Conservation (phyloP, 2,329 filamentous ascomycete genomes). For the Rugonectria rugulosa region DNA sequence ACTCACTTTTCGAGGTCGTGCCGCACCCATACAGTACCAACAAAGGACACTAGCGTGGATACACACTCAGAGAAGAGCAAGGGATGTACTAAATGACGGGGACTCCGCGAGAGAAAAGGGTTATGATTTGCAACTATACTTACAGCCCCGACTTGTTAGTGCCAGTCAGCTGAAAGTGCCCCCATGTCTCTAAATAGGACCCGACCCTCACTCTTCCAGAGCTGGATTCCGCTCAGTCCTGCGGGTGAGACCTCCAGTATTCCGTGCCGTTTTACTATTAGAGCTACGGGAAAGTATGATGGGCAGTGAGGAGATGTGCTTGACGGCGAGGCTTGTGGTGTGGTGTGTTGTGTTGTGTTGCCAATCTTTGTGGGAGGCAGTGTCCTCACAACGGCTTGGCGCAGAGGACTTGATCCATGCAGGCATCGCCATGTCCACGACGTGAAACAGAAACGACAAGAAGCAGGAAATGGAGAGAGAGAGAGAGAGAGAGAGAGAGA, state of each 20-base stretch:
- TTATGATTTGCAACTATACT: conserved; percentile 9
- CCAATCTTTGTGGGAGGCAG: no score
- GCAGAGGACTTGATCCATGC: no score
- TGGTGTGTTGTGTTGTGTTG: not conserved
- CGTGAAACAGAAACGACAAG: no score
- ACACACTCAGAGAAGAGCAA: conserved; percentile 6
- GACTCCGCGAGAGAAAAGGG: conserved; percentile 6
- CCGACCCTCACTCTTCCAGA: not conserved
- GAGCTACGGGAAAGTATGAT: not conserved
- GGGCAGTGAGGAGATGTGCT: not conserved
- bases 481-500: no score
- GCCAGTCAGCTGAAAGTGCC: conserved; percentile 4
- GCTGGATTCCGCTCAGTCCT: not conserved
- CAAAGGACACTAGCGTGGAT: conserved; percentile 16
- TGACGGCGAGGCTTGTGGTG: not conserved
- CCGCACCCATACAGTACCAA: conserved; percentile 17
- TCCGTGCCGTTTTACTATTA: not conserved
- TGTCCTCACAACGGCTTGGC: no score
- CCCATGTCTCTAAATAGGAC: conserved; percentile 5
- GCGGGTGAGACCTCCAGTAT: not conserved
- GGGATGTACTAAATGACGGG: conserved; percentile 23
- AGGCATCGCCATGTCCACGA: no score
- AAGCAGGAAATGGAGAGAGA: no score
- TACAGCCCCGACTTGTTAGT: not conserved
- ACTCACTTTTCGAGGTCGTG: conserved; percentile 6